Conservation (phyloP, 2,329 filamentous ascomycete genomes). For the Zymoseptoria passerinii region DNA sequence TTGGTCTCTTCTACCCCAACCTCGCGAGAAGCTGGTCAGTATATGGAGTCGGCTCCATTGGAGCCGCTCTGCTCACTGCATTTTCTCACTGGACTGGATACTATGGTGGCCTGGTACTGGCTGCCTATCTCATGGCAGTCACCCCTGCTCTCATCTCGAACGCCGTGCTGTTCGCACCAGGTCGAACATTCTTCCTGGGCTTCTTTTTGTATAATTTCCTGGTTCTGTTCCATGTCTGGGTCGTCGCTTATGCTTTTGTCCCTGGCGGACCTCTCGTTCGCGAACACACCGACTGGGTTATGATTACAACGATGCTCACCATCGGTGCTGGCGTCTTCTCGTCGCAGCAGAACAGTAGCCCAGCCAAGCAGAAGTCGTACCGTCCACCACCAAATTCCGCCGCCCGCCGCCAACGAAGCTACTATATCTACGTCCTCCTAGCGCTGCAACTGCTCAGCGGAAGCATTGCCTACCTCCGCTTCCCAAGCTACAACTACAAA, state of each 20-base stretch:
- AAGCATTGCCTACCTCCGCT: constrained; percentile 75
- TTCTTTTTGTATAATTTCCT: constrained; percentile 90
- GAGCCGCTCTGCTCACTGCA: constrained; percentile 68
- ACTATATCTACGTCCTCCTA: constrained; percentile 65
- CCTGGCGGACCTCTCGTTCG: constrained; percentile 86
- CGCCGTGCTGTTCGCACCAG: constrained; percentile 68
- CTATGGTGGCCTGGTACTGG: constrained; percentile 67
- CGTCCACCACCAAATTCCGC: constrained; percentile 36
- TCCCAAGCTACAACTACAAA: constrained; percentile 84
- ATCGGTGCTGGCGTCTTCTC: constrained; percentile 82
- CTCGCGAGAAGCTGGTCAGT: constrained; percentile 69
- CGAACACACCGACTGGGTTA: constrained; percentile 93
- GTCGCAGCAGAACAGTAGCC: constrained; percentile 39
- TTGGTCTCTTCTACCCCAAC: constrained; percentile 65
- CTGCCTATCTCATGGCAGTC: constrained; percentile 74
- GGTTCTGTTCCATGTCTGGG: constrained; percentile 97
- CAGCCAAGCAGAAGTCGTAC: constrained; percentile 32
- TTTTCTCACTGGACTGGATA: constrained; percentile 82
- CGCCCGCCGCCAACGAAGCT: constrained; percentile 50
- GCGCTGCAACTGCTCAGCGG: constrained; percentile 72
- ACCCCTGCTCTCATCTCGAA: constrained; percentile 66
- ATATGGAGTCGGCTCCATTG: constrained; percentile 68
- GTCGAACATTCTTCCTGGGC: constrained; percentile 73
- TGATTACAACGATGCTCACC: constrained; percentile 74
- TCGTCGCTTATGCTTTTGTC: constrained; percentile 96